Evolutionary conservation across 164 flowering plant genomes (phyloP).

Genomic region (Malania oleifera): DNA sequence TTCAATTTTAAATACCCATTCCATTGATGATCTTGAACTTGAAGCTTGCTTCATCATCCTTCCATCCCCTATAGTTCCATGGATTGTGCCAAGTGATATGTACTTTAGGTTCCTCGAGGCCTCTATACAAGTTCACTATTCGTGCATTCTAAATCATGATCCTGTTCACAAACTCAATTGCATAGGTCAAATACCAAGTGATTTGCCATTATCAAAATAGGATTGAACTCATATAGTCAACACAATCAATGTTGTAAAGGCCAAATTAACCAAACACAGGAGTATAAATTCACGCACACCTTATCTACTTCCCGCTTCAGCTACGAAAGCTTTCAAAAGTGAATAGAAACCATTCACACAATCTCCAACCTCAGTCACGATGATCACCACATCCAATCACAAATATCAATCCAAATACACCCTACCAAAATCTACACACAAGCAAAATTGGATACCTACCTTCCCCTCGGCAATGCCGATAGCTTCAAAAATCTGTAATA

Average conservation of each 20-base stretch:
- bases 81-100: too few species aligned
- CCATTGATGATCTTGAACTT: too few species aligned
- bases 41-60: too few species aligned
- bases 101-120: too few species aligned
- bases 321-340: not conserved
- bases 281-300: not conserved
- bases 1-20: too few species aligned
- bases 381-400: not conserved
- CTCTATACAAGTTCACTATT: too few species aligned
- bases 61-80: too few species aligned
- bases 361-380: not conserved
- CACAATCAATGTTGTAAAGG: conserved; percentile 2
- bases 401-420: not conserved
- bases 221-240: not conserved
- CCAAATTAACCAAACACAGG: not conserved
- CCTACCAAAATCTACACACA: conserved; percentile 1
- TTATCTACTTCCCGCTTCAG: not conserved
- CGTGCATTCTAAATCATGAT: too few species aligned
- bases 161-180: too few species aligned
- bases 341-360: not conserved
- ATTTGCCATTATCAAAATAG: too few species aligned
- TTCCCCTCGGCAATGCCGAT: conserved; percentile 6
- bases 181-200: too few species aligned
- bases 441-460: conserved; percentile 15
- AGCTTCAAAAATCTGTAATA: conserved; percentile 16